These are phyloP conservation scores for Hemerocallis citrina DNA, from an alignment of 106 monocot species.

Conservation along the genomic window DNA sequence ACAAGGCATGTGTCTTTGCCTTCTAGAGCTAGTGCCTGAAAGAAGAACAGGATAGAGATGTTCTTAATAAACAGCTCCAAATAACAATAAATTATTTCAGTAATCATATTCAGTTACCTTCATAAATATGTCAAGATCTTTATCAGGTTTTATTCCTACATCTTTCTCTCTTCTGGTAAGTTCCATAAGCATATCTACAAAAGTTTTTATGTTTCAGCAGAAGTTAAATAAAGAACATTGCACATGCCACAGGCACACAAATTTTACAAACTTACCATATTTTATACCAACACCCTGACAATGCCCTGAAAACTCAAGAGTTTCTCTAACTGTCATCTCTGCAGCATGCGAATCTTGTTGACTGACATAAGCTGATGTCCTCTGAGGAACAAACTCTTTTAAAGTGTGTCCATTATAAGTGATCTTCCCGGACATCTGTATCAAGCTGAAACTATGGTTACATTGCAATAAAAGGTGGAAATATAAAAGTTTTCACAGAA, in stretches of 20 bases:
- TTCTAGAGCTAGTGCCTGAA: constrained; percentile 78
- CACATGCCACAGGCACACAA: not conserved
- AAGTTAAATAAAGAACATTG: constrained; percentile 1
- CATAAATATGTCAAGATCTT: constrained; percentile 99
- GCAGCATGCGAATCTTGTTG: constrained; percentile 90
- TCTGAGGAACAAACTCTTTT: constrained; percentile 94
- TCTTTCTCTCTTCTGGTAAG: constrained; percentile 87
- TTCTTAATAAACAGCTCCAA: constrained; percentile 5
- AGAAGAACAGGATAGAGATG: constrained; percentile 5
- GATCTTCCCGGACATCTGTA: constrained; percentile 79
- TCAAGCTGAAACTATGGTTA: constrained; percentile 11
- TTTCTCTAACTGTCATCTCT: constrained; percentile 97
- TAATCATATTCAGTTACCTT: constrained; percentile 40
- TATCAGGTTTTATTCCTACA: constrained; percentile 90
- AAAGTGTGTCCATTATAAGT: constrained; percentile 78
- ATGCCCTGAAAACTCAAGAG: constrained; percentile 75
- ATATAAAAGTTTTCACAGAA: too few relatives aligned
- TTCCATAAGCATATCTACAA: constrained; percentile 91
- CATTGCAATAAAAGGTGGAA: constrained; percentile 1
- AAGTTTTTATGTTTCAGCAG: constrained; percentile 6
- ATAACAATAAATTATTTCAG: not conserved
- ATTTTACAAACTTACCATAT: constrained; percentile 55
- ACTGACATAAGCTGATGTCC: constrained; percentile 98
- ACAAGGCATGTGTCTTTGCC: constrained; percentile 80
- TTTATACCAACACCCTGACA: constrained; percentile 98